A percentile compares a stretch with the other conserved stretches of the same genome.
Conservation (phyloP, 108 stramenopile species). For the Nitzschia palea region DNA sequence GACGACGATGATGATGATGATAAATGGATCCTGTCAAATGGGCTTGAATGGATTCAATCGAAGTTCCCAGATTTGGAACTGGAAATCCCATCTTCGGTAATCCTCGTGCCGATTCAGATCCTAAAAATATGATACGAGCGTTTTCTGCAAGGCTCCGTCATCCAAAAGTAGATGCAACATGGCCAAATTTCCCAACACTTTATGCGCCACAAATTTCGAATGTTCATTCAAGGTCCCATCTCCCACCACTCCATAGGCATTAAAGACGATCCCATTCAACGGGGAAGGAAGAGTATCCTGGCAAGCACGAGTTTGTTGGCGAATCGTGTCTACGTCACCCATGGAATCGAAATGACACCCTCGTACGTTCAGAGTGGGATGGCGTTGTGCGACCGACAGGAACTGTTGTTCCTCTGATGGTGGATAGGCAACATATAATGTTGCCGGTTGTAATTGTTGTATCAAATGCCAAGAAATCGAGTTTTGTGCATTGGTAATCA, state of each 20-base stretch:
- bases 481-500: not conserved
- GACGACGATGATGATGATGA: not conserved
- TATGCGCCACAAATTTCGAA: not conserved
- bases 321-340: too few relatives aligned
- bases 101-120: constrained; percentile 25
- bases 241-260: not conserved
- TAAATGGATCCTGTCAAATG: not conserved
- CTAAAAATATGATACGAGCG: constrained; percentile 8
- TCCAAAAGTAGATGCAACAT: not conserved
- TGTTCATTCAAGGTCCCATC: not conserved
- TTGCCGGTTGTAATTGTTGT: not conserved
- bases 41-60: not conserved
- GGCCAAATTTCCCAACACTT: not conserved
- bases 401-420: not conserved
- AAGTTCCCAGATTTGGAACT: not conserved
- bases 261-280: not conserved
- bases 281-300: too few relatives aligned
- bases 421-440: not conserved
- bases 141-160: not conserved
- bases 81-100: constrained; percentile 23
- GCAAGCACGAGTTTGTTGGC: too few relatives aligned
- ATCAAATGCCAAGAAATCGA: not conserved
- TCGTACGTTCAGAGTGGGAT: not conserved
- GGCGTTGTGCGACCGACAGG: not conserved
- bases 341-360: not conserved